These are phyloP conservation scores for Microdochium nivale DNA, from an alignment of 2,329 filamentous ascomycete species.

Conservation along the genomic window DNA sequence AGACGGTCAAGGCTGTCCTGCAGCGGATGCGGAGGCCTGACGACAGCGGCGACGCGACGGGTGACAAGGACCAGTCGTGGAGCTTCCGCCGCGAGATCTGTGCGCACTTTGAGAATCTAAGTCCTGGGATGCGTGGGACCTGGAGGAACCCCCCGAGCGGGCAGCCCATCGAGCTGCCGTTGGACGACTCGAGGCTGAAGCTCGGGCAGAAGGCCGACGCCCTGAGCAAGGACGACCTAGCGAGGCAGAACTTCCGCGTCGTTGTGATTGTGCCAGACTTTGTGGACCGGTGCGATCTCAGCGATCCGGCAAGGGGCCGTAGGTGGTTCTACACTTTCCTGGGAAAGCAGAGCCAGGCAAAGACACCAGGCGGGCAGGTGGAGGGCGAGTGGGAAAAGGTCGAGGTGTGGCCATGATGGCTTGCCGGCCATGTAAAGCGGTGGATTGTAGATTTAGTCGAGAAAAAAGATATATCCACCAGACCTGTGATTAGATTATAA, in stretches of 20 bases:
- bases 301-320: constrained; percentile 51
- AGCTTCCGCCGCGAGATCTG: constrained; percentile 74
- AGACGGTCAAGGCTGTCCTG: not conserved
- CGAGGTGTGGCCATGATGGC: constrained; percentile 58
- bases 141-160: constrained; percentile 69
- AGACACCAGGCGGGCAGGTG: constrained; percentile 22
- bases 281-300: constrained; percentile 67
- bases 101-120: constrained; percentile 83
- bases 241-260: constrained; percentile 70
- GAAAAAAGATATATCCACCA: not conserved
- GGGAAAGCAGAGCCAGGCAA: constrained; percentile 23
- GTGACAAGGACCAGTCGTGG: constrained; percentile 45
- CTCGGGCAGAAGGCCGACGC: constrained; percentile 43
- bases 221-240: constrained; percentile 55
- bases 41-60: constrained; percentile 10
- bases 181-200: constrained; percentile 28
- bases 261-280: constrained; percentile 73
- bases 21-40: not conserved
- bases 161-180: constrained; percentile 42
- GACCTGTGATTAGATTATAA: no score
- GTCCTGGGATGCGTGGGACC: constrained; percentile 67
- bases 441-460: not conserved
- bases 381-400: constrained; percentile 54
- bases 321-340: constrained; percentile 62
- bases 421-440: not conserved